Conservation (phyloP, 495 filamentous ascomycete species). For the Xylaria cubensis region DNA sequence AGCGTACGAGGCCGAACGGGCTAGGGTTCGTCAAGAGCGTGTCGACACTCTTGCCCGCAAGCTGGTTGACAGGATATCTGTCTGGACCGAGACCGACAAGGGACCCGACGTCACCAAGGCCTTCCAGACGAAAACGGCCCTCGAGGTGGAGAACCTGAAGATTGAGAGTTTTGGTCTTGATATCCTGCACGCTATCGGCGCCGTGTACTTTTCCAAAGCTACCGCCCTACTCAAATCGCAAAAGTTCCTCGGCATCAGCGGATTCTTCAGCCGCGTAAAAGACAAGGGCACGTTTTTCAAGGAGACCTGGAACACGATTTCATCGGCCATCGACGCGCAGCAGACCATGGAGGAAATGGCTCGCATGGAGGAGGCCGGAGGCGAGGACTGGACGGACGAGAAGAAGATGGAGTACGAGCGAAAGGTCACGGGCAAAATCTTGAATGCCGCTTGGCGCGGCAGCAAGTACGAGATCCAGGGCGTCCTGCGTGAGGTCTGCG, state of each 20-base stretch:
- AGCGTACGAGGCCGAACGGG: constrained; percentile 86
- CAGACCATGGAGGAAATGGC: constrained; percentile 99
- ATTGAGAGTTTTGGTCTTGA: constrained; percentile 99
- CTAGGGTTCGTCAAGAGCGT: constrained; percentile 84
- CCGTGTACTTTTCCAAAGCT: constrained; percentile 86
- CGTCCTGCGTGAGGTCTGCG: constrained; percentile 88
- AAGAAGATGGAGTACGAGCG: constrained; percentile 96
- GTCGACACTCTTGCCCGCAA: constrained; percentile 84
- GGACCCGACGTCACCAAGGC: constrained; percentile 80
- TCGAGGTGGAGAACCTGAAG: constrained; percentile 97
- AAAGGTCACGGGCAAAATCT: constrained; percentile 94
- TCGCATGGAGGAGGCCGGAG: constrained; percentile 90
- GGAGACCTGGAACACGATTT: constrained; percentile 98
- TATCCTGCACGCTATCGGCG: constrained; percentile 93
- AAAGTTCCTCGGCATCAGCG: constrained; percentile 94
- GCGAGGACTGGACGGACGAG: constrained; percentile 99
- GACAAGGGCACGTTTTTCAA: constrained; percentile 97
- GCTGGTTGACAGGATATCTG: constrained; percentile 85
- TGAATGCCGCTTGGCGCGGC: constrained; percentile 97
- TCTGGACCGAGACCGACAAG: constrained; percentile 98
- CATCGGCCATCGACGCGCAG: constrained; percentile 96
- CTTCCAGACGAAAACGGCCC: constrained; percentile 90
- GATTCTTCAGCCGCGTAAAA: constrained; percentile 91
- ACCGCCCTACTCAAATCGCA: constrained; percentile 89
- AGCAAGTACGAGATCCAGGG: constrained; percentile 98